Base-by-base conservation (phyloP, 805 yeast species). In the Ogataea salicorniae region DNA sequence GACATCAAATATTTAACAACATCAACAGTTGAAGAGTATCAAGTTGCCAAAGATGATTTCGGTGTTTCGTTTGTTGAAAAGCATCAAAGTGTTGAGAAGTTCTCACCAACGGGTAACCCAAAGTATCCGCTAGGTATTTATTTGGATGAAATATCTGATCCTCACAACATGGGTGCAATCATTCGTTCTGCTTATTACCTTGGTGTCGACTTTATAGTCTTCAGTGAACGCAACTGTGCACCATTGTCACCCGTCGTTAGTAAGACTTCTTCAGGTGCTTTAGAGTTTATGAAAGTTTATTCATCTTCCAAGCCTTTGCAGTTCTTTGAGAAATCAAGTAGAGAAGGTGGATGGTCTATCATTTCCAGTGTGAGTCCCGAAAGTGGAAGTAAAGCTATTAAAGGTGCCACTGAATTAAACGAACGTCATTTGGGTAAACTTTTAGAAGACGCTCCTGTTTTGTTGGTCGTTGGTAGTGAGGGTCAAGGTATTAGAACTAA, bases 161-260 rank as follows among this genome's bases (percentile, higher is more conserved):
- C 96, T 0, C 95, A 87, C 62, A 89, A 89, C 61, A 71, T 87
- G 55, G 97, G 97, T 7, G 94, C 92, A 22, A 79, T 89, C 39
- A 66, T 87, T 29, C 71, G 97, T 60, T 78, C 90, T 2, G 92
- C 95, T 0, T 84, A 81, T 66, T 89, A 75, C 66, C 70, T 89
- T 14, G 96, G 96, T 8, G 95, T 75, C 2, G 96, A 90, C 65
- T 85, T 87, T 58, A 69, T 88, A 6, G 80, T 84, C 1, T 67
- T 84, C 39, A 84, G 95, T 2, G 80, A 77, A 34, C 77, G 76
- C 43, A 84, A 87, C 59, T 78, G 87, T 56, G 87, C 96, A 0
- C 77, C 83, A 16, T 63, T 90, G 49, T 80, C 92, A 0, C 89
- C 96, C 0, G 83, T 77, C 0, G 91, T 89, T 2, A 77, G 83